Evolutionary conservation across 192 early-diverging fungal species (phyloP).

Genomic region (Rhizoclosmatium sp.): DNA sequence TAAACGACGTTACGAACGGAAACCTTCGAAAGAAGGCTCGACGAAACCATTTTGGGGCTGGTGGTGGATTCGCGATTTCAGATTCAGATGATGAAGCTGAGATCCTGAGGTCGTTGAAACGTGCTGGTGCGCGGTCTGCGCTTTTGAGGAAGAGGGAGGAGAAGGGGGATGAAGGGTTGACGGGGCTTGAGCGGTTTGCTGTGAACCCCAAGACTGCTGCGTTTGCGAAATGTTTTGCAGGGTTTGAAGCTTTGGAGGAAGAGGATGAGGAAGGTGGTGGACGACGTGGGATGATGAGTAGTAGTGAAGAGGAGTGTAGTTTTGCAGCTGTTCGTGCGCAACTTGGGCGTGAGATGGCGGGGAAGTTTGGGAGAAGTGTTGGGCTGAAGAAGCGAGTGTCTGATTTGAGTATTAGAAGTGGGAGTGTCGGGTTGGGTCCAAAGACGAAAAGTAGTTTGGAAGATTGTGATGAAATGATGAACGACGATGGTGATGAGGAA

Average conservation of each 20-base stretch:
- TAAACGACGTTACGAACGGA: slow-evolving; percentile 50
- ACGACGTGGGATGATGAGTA: slow-evolving; percentile 23
- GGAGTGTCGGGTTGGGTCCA: too few relatives aligned
- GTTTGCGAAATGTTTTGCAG: slow-evolving; percentile 48
- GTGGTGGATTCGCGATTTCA: slow-evolving; percentile 31
- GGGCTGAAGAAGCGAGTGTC: too few relatives aligned
- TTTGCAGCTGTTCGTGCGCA: neutral
- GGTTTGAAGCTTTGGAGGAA: slow-evolving; percentile 19
- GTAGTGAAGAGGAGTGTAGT: slow-evolving; percentile 27
- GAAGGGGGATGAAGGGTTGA: slow-evolving; percentile 22
- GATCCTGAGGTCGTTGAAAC: slow-evolving; percentile 22
- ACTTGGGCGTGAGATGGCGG: slow-evolving; percentile 8
- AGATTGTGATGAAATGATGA: too few relatives aligned
- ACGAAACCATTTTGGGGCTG: slow-evolving; percentile 13
- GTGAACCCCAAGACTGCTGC: slow-evolving; percentile 46
- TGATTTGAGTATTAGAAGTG: too few relatives aligned
- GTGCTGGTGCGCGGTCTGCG: slow-evolving; percentile 20
- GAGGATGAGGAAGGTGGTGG: neutral
- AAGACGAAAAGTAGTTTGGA: too few relatives aligned
- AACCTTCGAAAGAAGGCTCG: slow-evolving; percentile 47
- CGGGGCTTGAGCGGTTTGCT: slow-evolving; percentile 15
- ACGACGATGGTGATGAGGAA: too few relatives aligned
- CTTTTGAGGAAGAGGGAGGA: neutral
- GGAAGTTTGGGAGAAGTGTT: neutral
- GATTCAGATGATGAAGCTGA: slow-evolving; percentile 48